Evolutionary conservation across 2,329 filamentous ascomycete genomes (phyloP), one percentile per base, ranked within the genome.

Genomic region (Chrysoporthe cubensis): DNA sequence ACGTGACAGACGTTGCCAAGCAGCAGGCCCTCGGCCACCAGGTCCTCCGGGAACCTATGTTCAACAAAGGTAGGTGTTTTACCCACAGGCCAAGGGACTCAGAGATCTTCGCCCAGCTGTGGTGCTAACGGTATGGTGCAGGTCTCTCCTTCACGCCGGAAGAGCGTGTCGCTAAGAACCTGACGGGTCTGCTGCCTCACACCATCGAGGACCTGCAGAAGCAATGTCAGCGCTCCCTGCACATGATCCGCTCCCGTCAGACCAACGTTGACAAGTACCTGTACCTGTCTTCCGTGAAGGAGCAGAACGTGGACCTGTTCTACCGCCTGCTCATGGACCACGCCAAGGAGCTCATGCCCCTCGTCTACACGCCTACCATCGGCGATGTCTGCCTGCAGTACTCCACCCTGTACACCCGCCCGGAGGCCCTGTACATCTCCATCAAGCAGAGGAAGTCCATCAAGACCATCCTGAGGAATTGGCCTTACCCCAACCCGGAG

Each of bases 361-460:
- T 95, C 72, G 92, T 96, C 75, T 96, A 96, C 83, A 96, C 92
- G 21, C 92, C 92, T 58, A 94, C 92, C 76, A 94, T 99, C 75
- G 96, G 96, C 75, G 95, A 98, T 78, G 96, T 97, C 73, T 99
- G 96, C 83, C 85, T 97, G 78, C 91, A 95, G 81, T 99, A 97
- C 88, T 97, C 94, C 50, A 93, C 95, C 75, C 88, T 98, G 74
- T 98, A 97, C 84, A 96, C 94, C 69, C 91, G 94, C 73, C 94
- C 96, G 32, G 96, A 98, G 85, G 94, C 91, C 72, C 87, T 98
- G 80, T 99, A 98, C 83, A 92, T 99, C 72, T 97, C 94, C 70
- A 97, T 93, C 81, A 92, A 93, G 81, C 95, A 99, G 84, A 90
- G 92, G 72, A 96, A 94, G 76, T 93, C 95, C 71, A 92, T 98